phyloP scores from a whole-genome alignment of 2,329 filamentous ascomycete species.

The Penicillium sp. region DNA sequence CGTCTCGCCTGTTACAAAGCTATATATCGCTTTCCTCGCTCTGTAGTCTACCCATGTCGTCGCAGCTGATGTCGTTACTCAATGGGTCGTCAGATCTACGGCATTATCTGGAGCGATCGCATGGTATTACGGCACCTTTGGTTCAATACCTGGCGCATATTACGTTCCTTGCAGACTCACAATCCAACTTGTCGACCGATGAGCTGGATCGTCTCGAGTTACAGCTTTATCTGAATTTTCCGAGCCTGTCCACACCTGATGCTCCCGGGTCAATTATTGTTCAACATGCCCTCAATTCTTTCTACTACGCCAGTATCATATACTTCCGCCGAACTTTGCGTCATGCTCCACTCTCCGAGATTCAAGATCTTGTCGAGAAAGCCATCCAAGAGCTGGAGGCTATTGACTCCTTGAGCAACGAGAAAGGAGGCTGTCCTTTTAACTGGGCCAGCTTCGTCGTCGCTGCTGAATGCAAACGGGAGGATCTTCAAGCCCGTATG shows the following conservation, averaged over 20 bases:
- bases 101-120: conserved; percentile 35
- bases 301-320: conserved; percentile 43
- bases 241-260: conserved; percentile 30
- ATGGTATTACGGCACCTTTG: conserved; percentile 34
- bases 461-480: conserved; percentile 39
- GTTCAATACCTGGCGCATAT: conserved; percentile 33
- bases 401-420: conserved; percentile 34
- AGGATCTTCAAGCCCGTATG: conserved; percentile 36
- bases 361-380: conserved; percentile 39
- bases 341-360: conserved; percentile 22
- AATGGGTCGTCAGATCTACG: conserved; percentile 25
- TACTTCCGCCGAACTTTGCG: conserved; percentile 42
- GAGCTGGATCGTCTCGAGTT: conserved; percentile 39
- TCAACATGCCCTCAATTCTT: conserved; percentile 38
- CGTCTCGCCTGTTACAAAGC: conserved; percentile 31
- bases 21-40: conserved; percentile 36
- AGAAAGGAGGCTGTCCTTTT: conserved; percentile 39
- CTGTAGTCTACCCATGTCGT: conserved; percentile 33
- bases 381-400: conserved; percentile 39
- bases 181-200: conserved; percentile 16
- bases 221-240: conserved; percentile 34
- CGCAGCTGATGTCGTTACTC: conserved; percentile 26
- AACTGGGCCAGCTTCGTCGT: conserved; percentile 44
- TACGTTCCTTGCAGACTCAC: conserved; percentile 32
- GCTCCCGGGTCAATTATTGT: conserved; percentile 24